phyloP scores from a whole-genome alignment of 1,284 basidiomycete genomes.

The Cryptococcus amylolentus region DNA sequence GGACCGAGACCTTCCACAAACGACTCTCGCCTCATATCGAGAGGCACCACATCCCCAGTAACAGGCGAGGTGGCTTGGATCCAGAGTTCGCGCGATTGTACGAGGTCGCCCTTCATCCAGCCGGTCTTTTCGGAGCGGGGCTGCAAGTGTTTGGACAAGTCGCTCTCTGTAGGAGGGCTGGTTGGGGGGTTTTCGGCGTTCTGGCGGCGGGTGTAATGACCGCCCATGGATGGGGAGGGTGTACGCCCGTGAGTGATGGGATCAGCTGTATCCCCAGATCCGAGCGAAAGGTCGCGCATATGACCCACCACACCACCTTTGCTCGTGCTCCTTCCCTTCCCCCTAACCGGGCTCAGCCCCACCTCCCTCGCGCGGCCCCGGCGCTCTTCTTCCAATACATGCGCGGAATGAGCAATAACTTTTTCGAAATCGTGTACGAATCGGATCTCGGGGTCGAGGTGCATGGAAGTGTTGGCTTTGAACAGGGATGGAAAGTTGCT shows the following conservation, averaged over 20 bases:
- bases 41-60: constrained; percentile 26
- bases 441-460: constrained; percentile 7
- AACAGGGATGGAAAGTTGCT: background rate
- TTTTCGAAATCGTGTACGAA: constrained; percentile 30
- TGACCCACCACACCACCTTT: too few species aligned
- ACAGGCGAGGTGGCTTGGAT: constrained; percentile 42
- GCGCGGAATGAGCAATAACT: constrained; percentile 30
- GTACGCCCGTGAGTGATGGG: too few species aligned
- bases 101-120: constrained; percentile 45
- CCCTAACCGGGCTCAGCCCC: background rate
- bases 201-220: background rate
- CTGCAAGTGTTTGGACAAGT: background rate
- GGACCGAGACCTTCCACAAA: constrained; percentile 41
- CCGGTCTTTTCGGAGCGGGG: constrained; percentile 21
- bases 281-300: too few species aligned
- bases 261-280: too few species aligned
- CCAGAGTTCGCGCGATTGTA: constrained; percentile 28
- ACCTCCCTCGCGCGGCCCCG: background rate
- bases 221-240: background rate
- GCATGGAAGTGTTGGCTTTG: background rate
- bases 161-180: background rate
- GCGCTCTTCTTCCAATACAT: constrained; percentile 6
- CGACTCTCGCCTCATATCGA: constrained; percentile 44
- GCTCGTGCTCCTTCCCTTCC: too few species aligned
- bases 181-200: background rate